Base-by-base conservation (phyloP, 2,329 filamentous ascomycete genomes). In the Fusarium goolgardi region DNA sequence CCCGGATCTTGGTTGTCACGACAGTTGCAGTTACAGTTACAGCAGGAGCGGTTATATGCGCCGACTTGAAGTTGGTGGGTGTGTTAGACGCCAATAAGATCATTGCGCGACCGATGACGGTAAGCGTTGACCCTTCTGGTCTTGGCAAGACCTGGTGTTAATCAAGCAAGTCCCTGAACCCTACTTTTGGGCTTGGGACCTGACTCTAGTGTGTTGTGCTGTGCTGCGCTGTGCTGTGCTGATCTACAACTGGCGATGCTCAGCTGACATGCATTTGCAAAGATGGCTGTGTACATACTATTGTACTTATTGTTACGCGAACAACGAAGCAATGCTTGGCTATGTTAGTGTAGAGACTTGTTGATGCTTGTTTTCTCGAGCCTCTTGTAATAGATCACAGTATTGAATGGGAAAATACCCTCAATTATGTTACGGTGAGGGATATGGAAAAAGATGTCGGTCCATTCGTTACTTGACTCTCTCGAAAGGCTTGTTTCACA, bases 151-250 rank as follows among this genome's bases (percentile, higher is more conserved):
- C 21, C 32, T 29, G 56, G 65, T 65, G 60, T 67, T 55, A 69
- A 69, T 59, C 65, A 69, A 69, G 49, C 65, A 69, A 69, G 52
- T 69, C 59, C 61, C 65, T 59, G 62, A 67, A 63, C 44, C 54
- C 61, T 43, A 65, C 63, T 43, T 43, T 43, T 65, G 60, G 65
- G 50, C 46, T 39, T 65, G 60, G 65, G 54, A 63, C 66, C 66
- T 70, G 66, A 51, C 49, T 43, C 56, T 69, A 49, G 56, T 41
- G 41, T 54, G 41, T 54, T 59, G 37, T 64, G 60, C 49, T 69
- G n/a, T 21, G 35, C 11, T 39, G 35, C 12, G 35, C 5, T 40
- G 56, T 45, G 41, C 53, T 52, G 45, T 64, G 60, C 37, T 66
- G 65, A 67, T 69, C 65, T 63, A 44, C 37, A 43, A 44, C 59